phyloP scores from a whole-genome alignment of 805 yeast genomes.

The Lipomyces japonicus region DNA sequence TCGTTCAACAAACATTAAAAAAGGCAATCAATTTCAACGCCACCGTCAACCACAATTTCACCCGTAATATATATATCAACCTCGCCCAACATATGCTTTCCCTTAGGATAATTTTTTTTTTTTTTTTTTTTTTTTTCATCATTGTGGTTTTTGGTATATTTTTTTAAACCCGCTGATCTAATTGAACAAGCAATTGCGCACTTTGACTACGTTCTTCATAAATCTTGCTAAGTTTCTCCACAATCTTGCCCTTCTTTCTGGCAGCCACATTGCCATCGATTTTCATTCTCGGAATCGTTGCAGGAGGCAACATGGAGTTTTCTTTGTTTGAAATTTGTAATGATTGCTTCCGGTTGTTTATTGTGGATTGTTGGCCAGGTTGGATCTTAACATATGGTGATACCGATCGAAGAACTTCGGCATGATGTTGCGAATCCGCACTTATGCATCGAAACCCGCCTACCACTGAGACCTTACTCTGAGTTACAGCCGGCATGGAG shows the following conservation, averaged over 20 bases:
- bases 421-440: slow-evolving; percentile 19
- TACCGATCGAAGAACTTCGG: slow-evolving; percentile 15
- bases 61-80: no score
- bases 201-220: slow-evolving; percentile 30
- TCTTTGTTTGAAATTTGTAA: background rate
- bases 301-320: slow-evolving; percentile 5
- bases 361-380: background rate
- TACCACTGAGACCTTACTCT: slow-evolving; percentile 14
- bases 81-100: no score
- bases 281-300: background rate
- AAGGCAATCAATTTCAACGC: no score
- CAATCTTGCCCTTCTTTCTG: slow-evolving; percentile 25
- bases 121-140: no score
- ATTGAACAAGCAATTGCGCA: slow-evolving; percentile 22
- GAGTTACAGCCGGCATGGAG: slow-evolving; percentile 8
- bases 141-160: no score
- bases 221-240: slow-evolving; percentile 24
- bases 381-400: slow-evolving; percentile 25
- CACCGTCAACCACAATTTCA: no score
- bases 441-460: slow-evolving; percentile 27
- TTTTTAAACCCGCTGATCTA: slow-evolving; percentile 9
- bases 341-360: background rate
- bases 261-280: background rate
- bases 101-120: no score
- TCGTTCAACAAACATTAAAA: no score